Evolutionary conservation across 345 rosid genomes (phyloP), one percentile per base, ranked within the genome.

Genomic region (Hibiscus trionum): DNA sequence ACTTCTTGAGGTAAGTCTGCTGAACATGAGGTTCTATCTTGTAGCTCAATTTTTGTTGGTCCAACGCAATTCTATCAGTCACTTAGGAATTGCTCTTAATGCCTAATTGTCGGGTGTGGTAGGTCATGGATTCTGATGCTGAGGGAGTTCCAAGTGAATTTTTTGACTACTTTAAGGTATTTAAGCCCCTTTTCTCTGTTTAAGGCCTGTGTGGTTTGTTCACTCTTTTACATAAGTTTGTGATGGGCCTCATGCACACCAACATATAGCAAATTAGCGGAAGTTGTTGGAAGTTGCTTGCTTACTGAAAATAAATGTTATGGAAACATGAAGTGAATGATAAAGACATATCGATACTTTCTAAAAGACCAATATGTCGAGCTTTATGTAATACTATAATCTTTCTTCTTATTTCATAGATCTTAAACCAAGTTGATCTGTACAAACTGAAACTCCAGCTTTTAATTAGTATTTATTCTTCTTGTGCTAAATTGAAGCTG

Each of bases 111-210:
- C 1, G 31, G 65, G 9, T 73, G 61, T 63, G 61, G 70, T 75
- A 95, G 99, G 98, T 95, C 72, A 95, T 95, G 99, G 99, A 95
- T 80, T 95, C 99, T 79, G 99, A 95, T 81, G 99, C 98, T 5
- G 98, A 95, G 79, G 99, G 99, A 81, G 79, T 90, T 80, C 99
- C 99, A 58, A 95, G 99, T 79, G 99, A 95, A 86, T 93, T 92
- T 85, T 95, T 95, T 77, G 98, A 95, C 84, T 95, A 95, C 84
- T 95, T 93, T 74, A 95, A 95, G 88, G 99, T 95, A 88, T 67
- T 56, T 44, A 66, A 64, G 58, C 16, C 35, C 67, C 74, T 37
- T 15, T 24, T 59, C 27, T 42, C 69, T 50, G 72, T 37, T 16
- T 42, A 31, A 33, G 31, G 77, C 55, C 52, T 69, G 5, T 19